Base-by-base conservation (phyloP, 768 basidiomycete species). In the Clitopilus passeckerianus region DNA sequence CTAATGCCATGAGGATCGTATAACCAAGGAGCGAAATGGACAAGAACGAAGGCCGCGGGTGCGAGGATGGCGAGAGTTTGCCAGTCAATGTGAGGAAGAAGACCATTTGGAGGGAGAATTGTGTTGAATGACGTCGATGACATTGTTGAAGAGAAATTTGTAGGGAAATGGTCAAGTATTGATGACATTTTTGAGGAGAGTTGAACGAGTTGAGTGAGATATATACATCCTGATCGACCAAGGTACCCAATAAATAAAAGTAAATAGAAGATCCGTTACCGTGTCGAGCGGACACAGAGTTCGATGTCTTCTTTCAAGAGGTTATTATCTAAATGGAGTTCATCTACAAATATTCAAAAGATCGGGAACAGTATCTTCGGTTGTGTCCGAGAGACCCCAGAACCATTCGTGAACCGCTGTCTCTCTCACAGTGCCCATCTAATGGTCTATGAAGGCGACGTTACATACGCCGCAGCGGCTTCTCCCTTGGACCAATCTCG, bases 1-100 rank as follows among this genome's bases (percentile, higher is more conserved):
- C 86, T 82, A 35, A 91, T 80, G n/a, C 76, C 72, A 68, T 85
- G 77, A 0, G 82, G 70, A 63, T 92, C 87, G 33, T 77, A 58
- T 15, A 90, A 59, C 70, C 83, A 93, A 9, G 80, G 76, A 8
- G 77, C 58, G 52, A 81, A 24, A 52, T 81, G 81, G 14, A 66
- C 68, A 22, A 77, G 64, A 34, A 77, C 20, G 60, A 78, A 57
- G 18, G 67, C 56, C 1, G 66, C 64, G 7, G 72, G 70, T 0
- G 75, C 54, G 15, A 70, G 50, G 56, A 71, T 22, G 18, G 67
- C 68, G 6, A 74, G n/a, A 1, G 70, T 67, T 35, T 60, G 30
- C 33, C 66, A 56, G 59, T 71, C 65, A 54, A 74, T 30, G 46
- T 56, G 63, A 14, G 61, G 61, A 43, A 63, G 37, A 30, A 30